phyloP scores from a whole-genome alignment of 2,329 filamentous ascomycete species.

The Graphiopsis chlorocephala region DNA sequence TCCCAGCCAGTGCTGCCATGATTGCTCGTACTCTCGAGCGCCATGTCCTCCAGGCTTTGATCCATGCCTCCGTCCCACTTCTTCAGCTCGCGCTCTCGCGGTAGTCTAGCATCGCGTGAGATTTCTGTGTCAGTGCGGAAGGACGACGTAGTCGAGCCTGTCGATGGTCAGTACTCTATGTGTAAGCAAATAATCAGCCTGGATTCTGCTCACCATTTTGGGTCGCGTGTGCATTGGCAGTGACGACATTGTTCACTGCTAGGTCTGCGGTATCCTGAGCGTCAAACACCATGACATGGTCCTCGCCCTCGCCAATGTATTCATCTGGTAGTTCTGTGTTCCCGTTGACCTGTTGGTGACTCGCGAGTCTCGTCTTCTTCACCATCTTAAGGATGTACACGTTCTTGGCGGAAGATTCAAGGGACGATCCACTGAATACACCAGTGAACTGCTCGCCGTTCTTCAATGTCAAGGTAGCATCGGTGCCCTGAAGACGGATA shows the following conservation, averaged over 20 bases:
- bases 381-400: constrained; percentile 66
- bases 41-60: constrained; percentile 57
- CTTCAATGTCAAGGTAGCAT: constrained; percentile 55
- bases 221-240: constrained; percentile 50
- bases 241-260: constrained; percentile 52
- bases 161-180: constrained; percentile 17
- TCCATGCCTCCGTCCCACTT: constrained; percentile 69
- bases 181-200: neutral
- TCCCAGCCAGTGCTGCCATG: constrained; percentile 64
- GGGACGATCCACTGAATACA: constrained; percentile 56
- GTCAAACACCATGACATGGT: constrained; percentile 59
- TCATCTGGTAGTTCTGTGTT: constrained; percentile 39
- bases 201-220: constrained; percentile 54
- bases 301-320: constrained; percentile 48
- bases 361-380: constrained; percentile 46
- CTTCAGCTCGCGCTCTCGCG: constrained; percentile 73
- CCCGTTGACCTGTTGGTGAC: constrained; percentile 47
- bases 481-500: constrained; percentile 49
- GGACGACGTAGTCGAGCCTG: constrained; percentile 60
- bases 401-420: constrained; percentile 49
- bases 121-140: constrained; percentile 91
- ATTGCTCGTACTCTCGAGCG: constrained; percentile 49
- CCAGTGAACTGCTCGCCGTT: constrained; percentile 61
- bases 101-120: constrained; percentile 58
- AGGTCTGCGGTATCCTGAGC: constrained; percentile 60